Base-by-base conservation (phyloP, 331 rosid species). In the Quercus tomentella region DNA sequence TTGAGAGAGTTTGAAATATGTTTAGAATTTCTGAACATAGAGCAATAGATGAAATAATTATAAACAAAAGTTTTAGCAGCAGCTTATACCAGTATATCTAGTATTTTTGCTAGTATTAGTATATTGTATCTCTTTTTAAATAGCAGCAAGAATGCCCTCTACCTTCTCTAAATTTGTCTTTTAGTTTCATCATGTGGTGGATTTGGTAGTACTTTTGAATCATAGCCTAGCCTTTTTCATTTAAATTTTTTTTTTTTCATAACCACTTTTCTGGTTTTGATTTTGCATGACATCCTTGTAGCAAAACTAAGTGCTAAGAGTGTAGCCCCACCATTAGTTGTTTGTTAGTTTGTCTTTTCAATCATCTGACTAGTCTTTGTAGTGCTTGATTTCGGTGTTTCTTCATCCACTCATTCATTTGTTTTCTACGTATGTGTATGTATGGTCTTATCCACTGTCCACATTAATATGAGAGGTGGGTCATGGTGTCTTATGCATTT, bases 1-100 rank as follows among this genome's bases (percentile, higher is more conserved):
- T 81, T 70, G 23, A 54, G 58, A 33, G 70, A 57, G 84, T 51
- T 76, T 76, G 82, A 72, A 79, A 77, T 43, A 73, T 69, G 54
- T 80, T 79, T 72, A 55, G 75, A 68, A 43, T 84, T 80, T 72
- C 58, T 71, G 80, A 11, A 43, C 71, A 61, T 54, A 56, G 71
- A 54, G 65, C 23, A 72, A 67, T 61, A 31, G 30, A 52, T 72
- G 76, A 74, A 16, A 68, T 79, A 67, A 63, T 80, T 76, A 28
- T 84, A 77, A 86, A 77, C 77, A 33, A 60, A 75, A 70, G 21
- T 62, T 71, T 76, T 68, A 71, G 25, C 66, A 70, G 22, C 37
- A 43, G 35, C 76, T 72, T 66, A 66, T 77, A 60, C 75, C 25
- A 7, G 14, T 76, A 49, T 33, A 23, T 55, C 28, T 8, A 25